phyloP scores from a whole-genome alignment of 192 early-diverging fungal species.

The Hyaloraphidium curvatum region DNA sequence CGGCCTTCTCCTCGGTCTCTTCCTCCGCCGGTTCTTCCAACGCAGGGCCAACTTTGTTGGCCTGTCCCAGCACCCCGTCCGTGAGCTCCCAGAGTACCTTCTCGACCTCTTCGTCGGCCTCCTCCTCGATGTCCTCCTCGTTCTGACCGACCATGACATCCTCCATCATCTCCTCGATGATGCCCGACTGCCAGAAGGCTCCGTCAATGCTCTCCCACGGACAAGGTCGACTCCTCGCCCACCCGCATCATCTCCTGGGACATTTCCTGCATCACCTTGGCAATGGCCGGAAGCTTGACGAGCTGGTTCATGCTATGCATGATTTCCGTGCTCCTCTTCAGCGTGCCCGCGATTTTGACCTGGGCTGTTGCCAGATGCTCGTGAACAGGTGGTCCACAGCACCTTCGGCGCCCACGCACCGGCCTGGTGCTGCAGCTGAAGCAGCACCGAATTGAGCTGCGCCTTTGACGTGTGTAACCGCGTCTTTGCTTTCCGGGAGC shows the following conservation, averaged over 20 bases:
- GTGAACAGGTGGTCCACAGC: background rate
- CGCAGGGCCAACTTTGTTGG: too few species aligned
- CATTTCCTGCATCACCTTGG: slow-evolving; percentile 73
- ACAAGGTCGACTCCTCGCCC: background rate
- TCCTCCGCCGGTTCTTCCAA: too few species aligned
- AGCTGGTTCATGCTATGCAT: slow-evolving; percentile 84
- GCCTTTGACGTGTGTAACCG: slow-evolving; percentile 73
- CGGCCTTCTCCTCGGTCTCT: too few species aligned
- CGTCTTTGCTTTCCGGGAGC: slow-evolving; percentile 55
- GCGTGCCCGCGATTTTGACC: slow-evolving; percentile 65
- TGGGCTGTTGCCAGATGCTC: slow-evolving; percentile 27
- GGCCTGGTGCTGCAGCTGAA: slow-evolving; percentile 76
- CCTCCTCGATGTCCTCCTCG: slow-evolving; percentile 81
- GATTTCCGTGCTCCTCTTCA: slow-evolving; percentile 73
- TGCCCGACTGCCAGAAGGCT: slow-evolving; percentile 44
- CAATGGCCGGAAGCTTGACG: slow-evolving; percentile 68
- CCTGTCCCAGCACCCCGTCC: slow-evolving; percentile 50
- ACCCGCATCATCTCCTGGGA: slow-evolving; percentile 92
- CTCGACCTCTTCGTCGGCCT: slow-evolving; percentile 84
- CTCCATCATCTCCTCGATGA: slow-evolving; percentile 90
- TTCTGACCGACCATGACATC: slow-evolving; percentile 74
- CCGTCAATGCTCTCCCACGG: background rate
- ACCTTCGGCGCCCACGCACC: slow-evolving; percentile 25
- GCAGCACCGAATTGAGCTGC: slow-evolving; percentile 72
- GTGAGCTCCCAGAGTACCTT: slow-evolving; percentile 77